phyloP scores from a whole-genome alignment of 2,329 filamentous ascomycete species.

The Xylogone sp. region DNA sequence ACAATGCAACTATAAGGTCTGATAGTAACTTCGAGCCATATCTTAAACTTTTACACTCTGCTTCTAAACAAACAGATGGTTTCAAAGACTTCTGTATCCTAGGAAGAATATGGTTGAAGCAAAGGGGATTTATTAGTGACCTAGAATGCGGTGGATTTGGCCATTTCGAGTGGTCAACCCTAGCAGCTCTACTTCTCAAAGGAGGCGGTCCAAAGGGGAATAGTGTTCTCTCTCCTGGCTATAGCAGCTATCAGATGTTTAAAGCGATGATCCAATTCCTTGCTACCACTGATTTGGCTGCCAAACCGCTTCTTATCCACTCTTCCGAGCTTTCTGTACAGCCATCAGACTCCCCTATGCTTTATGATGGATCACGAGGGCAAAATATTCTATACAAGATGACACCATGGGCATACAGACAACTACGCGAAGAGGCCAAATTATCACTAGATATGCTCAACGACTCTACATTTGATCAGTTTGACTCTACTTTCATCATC shows the following conservation, averaged over 20 bases:
- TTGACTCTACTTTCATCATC: conserved; percentile 78
- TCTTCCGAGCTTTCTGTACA: conserved; percentile 36
- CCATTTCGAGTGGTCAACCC: conserved; percentile 83
- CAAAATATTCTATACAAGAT: conserved; percentile 91
- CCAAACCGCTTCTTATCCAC: conserved; percentile 56
- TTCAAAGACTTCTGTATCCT: conserved; percentile 84
- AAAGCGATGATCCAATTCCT: conserved; percentile 91
- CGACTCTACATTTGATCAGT: conserved; percentile 72
- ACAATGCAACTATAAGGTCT: conserved; percentile 80
- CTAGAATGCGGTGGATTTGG: conserved; percentile 82
- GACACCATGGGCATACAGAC: conserved; percentile 74
- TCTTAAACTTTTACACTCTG: conserved; percentile 69
- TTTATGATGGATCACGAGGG: conserved; percentile 72
- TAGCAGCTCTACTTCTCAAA: conserved; percentile 76
- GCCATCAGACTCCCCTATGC: conserved; percentile 55
- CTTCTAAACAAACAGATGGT: conserved; percentile 48
- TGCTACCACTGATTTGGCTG: conserved; percentile 66
- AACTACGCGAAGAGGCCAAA: conserved; percentile 71
- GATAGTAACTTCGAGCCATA: conserved; percentile 73
- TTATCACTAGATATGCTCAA: conserved; percentile 72
- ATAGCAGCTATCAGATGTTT: conserved; percentile 91
- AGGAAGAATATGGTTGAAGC: conserved; percentile 83
- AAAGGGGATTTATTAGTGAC: conserved; percentile 72
- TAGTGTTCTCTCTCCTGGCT: conserved; percentile 69
- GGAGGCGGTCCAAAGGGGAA: conserved; percentile 70